Conservation (phyloP, 139 green algal genomes). For the Micromonas pusilla region DNA sequence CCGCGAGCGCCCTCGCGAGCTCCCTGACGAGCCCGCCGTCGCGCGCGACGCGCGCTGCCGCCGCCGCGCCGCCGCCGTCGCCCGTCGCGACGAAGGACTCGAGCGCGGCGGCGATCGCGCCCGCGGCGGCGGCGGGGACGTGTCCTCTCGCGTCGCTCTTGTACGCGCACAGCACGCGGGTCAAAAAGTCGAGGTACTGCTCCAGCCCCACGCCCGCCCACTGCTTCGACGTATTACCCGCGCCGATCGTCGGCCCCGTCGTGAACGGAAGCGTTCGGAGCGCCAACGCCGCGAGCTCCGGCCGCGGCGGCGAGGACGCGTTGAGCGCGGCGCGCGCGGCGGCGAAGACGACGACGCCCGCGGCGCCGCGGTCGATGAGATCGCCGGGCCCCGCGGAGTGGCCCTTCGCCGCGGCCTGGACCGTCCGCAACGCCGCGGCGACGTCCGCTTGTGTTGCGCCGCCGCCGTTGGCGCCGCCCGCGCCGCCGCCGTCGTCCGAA, state of each 20-base stretch:
- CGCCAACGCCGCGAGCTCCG: background rate
- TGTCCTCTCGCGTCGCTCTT: background rate
- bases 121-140: background rate
- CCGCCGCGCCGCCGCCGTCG: too few species aligned
- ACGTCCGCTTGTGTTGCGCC: too few species aligned
- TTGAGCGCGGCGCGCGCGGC: conserved; percentile 5
- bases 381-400: background rate
- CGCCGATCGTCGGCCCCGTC: background rate
- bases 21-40: too few species aligned
- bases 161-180: background rate
- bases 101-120: background rate
- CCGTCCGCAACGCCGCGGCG: too few species aligned
- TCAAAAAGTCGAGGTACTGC: background rate
- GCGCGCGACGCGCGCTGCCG: too few species aligned
- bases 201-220: background rate
- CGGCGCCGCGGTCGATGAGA: background rate
- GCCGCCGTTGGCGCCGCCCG: too few species aligned
- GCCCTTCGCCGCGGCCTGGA: too few species aligned
- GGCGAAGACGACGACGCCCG: background rate
- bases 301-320: background rate
- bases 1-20: background rate
- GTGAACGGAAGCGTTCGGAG: background rate
- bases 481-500: too few species aligned
- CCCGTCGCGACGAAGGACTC: background rate
- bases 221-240: background rate